Base-by-base conservation (phyloP, 495 filamentous ascomycete genomes). In the Articulospora tetracladia region DNA sequence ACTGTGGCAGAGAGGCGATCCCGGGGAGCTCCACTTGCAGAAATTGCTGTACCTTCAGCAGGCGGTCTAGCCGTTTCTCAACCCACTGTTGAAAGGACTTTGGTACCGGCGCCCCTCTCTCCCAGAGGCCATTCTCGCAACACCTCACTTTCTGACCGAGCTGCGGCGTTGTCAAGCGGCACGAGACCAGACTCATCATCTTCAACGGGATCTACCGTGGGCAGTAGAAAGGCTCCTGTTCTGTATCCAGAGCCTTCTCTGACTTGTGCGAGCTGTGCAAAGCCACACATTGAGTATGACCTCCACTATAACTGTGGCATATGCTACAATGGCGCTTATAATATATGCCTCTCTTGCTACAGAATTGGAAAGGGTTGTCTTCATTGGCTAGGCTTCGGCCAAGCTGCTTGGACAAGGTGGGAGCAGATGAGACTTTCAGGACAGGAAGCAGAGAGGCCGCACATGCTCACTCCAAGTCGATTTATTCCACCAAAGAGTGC, bases 271-370 rank as follows among this genome's bases (percentile, higher is more conserved):
- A 71, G 81, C 27, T 97, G 92, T 68, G 70, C 73, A 19, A 85
- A 77, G 59, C 28, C 71, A 2, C 77, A 89, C 57, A 90, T 96
- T 58, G 84, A 94, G 68, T 91, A 96, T 64, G 82, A 88, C 1
- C 74, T 95, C 0, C 91, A 96, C 70, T 91, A 88, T 71, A 85
- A 86, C 69, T 97, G 92, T 72, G 64, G 73, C 7, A 72, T 75
- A 46, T 96, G 92, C 72, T 76, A 79, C 39, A 68, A 77, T n/a
- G 90, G 89, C 1, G 72, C 79, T 24, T 93, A 82, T 75, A 86
- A 92, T 68, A 76, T 96, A 20, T 97, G 92, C 66, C 72, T 88
- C 1, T 78, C 78, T 61, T 97, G 92, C 74, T 96, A 90, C 71
- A 85, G 89, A 30, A 53, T 69, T 26, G 83, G 84, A n/a, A 78